These are phyloP conservation scores for Chalciporus chontae DNA, from an alignment of 768 basidiomycete genomes.

Conservation along the genomic window DNA sequence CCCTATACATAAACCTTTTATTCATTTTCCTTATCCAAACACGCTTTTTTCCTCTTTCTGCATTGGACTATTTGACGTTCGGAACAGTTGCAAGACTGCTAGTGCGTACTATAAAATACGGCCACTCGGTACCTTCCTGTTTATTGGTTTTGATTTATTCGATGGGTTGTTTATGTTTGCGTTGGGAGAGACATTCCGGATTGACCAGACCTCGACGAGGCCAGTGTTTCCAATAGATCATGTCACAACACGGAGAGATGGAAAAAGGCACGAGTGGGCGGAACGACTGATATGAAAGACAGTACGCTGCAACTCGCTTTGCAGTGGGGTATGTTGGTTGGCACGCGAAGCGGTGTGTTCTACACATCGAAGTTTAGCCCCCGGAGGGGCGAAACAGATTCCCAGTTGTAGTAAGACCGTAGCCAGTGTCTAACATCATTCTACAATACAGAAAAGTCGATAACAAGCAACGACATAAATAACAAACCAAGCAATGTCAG, in stretches of 20 bases:
- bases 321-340: too few relatives aligned
- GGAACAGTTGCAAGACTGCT: slow-evolving; percentile 21
- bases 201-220: too few relatives aligned
- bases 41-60: slow-evolving; percentile 3
- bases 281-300: too few relatives aligned
- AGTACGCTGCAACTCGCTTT: too few relatives aligned
- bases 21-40: not conserved
- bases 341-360: too few relatives aligned
- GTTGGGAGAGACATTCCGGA: too few relatives aligned
- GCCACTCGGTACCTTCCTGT: slow-evolving; percentile 20
- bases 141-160: slow-evolving; percentile 13
- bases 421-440: not conserved
- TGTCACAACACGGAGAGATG: too few relatives aligned
- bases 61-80: slow-evolving; percentile 19
- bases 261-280: too few relatives aligned
- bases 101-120: slow-evolving; percentile 20
- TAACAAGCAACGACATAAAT: not conserved
- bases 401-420: too few relatives aligned
- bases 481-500: not conserved
- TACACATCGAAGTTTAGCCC: too few relatives aligned
- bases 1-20: slow-evolving; percentile 3
- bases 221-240: too few relatives aligned
- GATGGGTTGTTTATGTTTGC: slow-evolving; percentile 8
- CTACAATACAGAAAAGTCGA: not conserved
- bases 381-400: too few relatives aligned